Percentiles rank a stretch among this genome's conserved stretches.
Conservation (phyloP, 2,329 filamentous ascomycete genomes). For the Penicillium expansum region DNA sequence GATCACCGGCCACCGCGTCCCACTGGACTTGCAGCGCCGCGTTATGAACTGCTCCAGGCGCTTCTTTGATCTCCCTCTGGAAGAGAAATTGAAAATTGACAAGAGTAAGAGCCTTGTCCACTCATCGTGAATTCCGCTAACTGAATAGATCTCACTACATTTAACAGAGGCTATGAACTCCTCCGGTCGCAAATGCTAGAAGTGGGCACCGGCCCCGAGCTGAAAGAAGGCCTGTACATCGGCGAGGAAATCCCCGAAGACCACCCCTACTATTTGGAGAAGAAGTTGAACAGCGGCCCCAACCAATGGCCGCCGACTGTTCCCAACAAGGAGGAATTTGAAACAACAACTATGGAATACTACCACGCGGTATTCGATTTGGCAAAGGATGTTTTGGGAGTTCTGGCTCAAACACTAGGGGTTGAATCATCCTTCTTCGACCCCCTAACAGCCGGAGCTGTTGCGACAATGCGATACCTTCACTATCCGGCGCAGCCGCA, state of each 20-base stretch:
- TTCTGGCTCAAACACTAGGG: constrained; percentile 43
- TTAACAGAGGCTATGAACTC: constrained; percentile 46
- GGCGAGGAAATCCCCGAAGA: constrained; percentile 42
- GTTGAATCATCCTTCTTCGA: constrained; percentile 40
- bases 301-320: constrained; percentile 41
- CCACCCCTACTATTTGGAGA: constrained; percentile 40
- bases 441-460: constrained; percentile 34
- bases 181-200: constrained; percentile 45
- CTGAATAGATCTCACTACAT: constrained; percentile 35
- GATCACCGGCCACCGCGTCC: constrained; percentile 43
- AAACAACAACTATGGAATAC: constrained; percentile 41
- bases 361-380: constrained; percentile 41
- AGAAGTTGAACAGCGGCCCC: constrained; percentile 41
- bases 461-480: constrained; percentile 45
- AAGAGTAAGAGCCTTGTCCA: constrained; percentile 25
- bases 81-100: constrained; percentile 42
- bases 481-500: constrained; percentile 44
- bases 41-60: constrained; percentile 41
- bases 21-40: constrained; percentile 37
- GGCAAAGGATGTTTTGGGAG: constrained; percentile 42
- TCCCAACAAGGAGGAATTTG: constrained; percentile 33
- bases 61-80: constrained; percentile 42
- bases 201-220: constrained; percentile 42
- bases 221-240: constrained; percentile 47
- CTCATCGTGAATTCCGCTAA: background rate